Evolutionary conservation across 2,329 filamentous ascomycete species (phyloP), one percentile per base, ranked within the genome.

Genomic region (Fusarium musae): DNA sequence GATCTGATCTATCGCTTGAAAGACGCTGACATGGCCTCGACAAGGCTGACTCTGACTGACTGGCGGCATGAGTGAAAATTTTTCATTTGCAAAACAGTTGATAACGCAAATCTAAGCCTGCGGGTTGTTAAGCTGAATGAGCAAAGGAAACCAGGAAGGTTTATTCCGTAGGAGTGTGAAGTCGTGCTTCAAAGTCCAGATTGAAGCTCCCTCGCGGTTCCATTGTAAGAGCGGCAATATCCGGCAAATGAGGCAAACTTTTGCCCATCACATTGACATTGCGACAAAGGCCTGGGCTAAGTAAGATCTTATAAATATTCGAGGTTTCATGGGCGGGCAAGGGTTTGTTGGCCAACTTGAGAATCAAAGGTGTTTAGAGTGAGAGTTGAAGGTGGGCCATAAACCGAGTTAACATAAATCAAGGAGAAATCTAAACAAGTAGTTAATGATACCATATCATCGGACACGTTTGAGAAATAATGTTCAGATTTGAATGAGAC

Each of bases 1-100:
- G 28, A 68, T 69, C 39, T 56, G 57, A 63, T 63, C 46, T 68
- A 53, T 54, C 32, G 43, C 34, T 40, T 50, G 57, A 34, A 61
- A 54, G 58, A 63, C 19, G 58, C 49, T 53, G 66, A 44, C 37
- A 17, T 19, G 26, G 23, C 23, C 34, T 28, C 19, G 34, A 16
- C 50, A 16, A 54, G 50, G 50, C 50, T 54, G 50, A 53, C 34
- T 53, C 49, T 43, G 28, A 40, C 49, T 43, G 28, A 44, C 66
- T 62, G 65, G 36, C 30, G 26, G 21, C 30, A 66, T 56, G 37
- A 44, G 42, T 56, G 43, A 44, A 47, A 39, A 28, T 1, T 26
- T 36, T 39, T 59, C 32, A 23, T 28, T n/a, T 37, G 42, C 17
- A 28, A 47, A 36, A 40, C 16, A 43, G 3, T 28, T 7, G 36